These are phyloP conservation scores for Acanthamoeba triangularis DNA, from an alignment of 208 protist genomes.

Conservation along the genomic window DNA sequence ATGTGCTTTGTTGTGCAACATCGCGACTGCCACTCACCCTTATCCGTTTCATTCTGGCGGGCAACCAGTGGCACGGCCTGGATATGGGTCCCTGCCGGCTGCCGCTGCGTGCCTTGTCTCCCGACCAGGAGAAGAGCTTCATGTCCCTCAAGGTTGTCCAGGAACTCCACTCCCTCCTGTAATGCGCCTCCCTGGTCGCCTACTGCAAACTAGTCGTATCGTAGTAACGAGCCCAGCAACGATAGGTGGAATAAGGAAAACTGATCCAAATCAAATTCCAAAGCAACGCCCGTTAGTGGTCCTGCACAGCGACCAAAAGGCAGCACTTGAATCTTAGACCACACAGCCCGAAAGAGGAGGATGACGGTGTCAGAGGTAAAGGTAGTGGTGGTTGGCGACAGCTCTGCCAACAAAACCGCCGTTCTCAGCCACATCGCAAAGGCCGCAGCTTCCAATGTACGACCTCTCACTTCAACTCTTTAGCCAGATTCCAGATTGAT, in stretches of 20 bases:
- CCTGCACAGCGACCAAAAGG: too few species aligned
- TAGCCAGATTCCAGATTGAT: not conserved
- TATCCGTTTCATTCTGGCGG: too few species aligned
- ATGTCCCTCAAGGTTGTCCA: not conserved
- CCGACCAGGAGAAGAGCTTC: not conserved
- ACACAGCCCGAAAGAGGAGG: too few species aligned
- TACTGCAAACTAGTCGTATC: too few species aligned
- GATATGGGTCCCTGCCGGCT: slow-evolving; percentile 27
- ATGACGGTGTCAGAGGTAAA: not conserved
- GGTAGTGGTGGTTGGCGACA: not conserved
- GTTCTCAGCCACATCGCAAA: not conserved
- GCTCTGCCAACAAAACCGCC: not conserved
- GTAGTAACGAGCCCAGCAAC: too few species aligned
- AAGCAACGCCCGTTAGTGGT: too few species aligned
- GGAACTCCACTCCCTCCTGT: not conserved
- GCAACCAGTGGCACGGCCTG: slow-evolving; percentile 59
- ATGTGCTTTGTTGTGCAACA: not conserved
- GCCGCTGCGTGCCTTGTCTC: not conserved
- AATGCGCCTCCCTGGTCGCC: too few species aligned
- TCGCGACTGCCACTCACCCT: too few species aligned
- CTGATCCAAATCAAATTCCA: too few species aligned
- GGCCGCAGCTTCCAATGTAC: not conserved
- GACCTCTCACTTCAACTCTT: not conserved
- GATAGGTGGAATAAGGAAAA: too few species aligned
- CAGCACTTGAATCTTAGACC: too few species aligned